Percentiles rank a stretch among this genome's conserved stretches.
Conservation (phyloP, 805 yeast genomes). For the Tetrapisispora fleetii region DNA sequence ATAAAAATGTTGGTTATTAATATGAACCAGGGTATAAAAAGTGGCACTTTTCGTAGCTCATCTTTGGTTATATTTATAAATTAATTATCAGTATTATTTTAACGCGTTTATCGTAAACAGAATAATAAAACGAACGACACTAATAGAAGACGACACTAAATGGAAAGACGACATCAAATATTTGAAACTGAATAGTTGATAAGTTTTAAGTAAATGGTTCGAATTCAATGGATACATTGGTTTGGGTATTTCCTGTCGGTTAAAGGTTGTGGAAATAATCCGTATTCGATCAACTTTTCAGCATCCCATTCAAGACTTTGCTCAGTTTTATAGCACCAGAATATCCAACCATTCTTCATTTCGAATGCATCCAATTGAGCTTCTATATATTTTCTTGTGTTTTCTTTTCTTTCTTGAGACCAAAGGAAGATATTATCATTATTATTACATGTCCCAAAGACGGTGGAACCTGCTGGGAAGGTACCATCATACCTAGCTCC, state of each 20-base stretch:
- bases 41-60: neutral
- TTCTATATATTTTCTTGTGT: slow-evolving; percentile 64
- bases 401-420: slow-evolving; percentile 43
- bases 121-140: neutral
- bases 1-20: no score
- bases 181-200: no score
- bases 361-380: slow-evolving; percentile 83
- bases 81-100: no score
- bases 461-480: slow-evolving; percentile 26
- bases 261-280: slow-evolving; percentile 75
- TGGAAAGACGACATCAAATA: no score
- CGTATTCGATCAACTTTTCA: slow-evolving; percentile 43
- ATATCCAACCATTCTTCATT: slow-evolving; percentile 71
- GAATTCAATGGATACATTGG: slow-evolving; percentile 37
- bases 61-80: neutral
- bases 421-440: slow-evolving; percentile 40
- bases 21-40: no score
- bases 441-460: slow-evolving; percentile 53
- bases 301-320: slow-evolving; percentile 76
- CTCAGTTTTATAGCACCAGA: slow-evolving; percentile 91
- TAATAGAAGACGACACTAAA: no score
- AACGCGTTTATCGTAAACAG: neutral
- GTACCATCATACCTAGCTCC: slow-evolving; percentile 73
- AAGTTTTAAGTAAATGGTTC: no score
- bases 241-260: slow-evolving; percentile 53